Percentiles rank a stretch among this genome's conserved stretches.
These are phyloP conservation scores for Fennellomyces sp. DNA, from an alignment of 371 early-diverging fungal genomes.

Conservation along the genomic window DNA sequence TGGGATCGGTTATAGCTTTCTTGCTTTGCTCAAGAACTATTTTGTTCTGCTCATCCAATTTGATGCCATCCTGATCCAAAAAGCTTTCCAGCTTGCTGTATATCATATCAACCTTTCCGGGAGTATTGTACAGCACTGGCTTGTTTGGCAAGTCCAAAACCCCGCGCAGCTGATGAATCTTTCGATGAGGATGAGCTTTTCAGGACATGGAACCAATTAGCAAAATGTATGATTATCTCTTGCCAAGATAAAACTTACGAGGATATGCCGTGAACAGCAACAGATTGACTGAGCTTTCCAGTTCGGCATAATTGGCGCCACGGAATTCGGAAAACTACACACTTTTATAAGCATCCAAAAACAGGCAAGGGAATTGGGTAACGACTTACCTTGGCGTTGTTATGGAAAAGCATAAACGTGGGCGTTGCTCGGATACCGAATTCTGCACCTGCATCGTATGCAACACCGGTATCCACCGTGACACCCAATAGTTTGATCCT, in stretches of 20 bases:
- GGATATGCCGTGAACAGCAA: constrained; percentile 72
- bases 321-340: constrained; percentile 56
- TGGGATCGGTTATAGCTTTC: background rate
- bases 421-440: constrained; percentile 83
- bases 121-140: constrained; percentile 58
- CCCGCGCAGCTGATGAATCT: constrained; percentile 32
- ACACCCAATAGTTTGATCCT: constrained; percentile 58
- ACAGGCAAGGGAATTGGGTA: background rate
- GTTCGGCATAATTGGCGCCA: constrained; percentile 69
- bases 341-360: background rate
- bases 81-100: constrained; percentile 58
- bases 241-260: constrained; percentile 41
- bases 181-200: constrained; percentile 69
- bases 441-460: constrained; percentile 52
- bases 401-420: constrained; percentile 82
- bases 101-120: constrained; percentile 60
- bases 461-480: constrained; percentile 63
- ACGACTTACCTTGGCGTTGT: constrained; percentile 61
- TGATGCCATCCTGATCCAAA: constrained; percentile 27
- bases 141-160: constrained; percentile 39
- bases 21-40: constrained; percentile 25
- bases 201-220: background rate
- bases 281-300: constrained; percentile 63
- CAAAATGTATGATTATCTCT: no score
- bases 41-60: constrained; percentile 25